Evolutionary conservation across 1,284 basidiomycete species (phyloP).

Genomic region (Phellinidium pouzarii): DNA sequence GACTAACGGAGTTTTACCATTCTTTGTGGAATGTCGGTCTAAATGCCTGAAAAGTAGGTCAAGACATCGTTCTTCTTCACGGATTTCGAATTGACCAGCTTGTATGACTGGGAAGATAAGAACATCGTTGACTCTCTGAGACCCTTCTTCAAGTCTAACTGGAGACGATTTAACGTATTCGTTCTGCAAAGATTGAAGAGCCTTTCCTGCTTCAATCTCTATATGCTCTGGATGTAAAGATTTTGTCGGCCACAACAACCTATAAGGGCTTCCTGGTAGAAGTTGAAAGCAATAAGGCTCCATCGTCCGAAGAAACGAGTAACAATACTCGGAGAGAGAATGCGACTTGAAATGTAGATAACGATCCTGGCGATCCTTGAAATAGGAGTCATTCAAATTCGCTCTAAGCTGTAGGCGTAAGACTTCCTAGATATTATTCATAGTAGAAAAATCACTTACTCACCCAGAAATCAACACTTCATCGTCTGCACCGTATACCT

Average conservation of each 20-base stretch:
- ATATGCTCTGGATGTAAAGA: slow-evolving; percentile 54
- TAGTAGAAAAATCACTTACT: slow-evolving; percentile 28
- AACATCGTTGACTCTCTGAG: slow-evolving; percentile 36
- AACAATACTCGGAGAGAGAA: slow-evolving; percentile 74
- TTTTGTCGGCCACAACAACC: slow-evolving; percentile 50
- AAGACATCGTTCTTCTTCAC: slow-evolving; percentile 73
- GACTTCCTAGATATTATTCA: slow-evolving; percentile 3
- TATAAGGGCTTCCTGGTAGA: slow-evolving; percentile 28
- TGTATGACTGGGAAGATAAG: slow-evolving; percentile 78
- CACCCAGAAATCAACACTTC: slow-evolving; percentile 91
- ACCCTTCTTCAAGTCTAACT: slow-evolving; percentile 11
- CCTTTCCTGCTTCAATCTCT: slow-evolving; percentile 42
- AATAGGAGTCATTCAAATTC: slow-evolving; percentile 94
- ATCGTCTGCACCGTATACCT: slow-evolving; percentile 92
- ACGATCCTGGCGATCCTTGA: slow-evolving; percentile 91
- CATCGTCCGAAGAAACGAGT: slow-evolving; percentile 66
- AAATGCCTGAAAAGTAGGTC: slow-evolving; percentile 49
- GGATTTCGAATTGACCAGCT: slow-evolving; percentile 75
- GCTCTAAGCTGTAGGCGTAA: slow-evolving; percentile 52
- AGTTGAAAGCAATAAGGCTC: slow-evolving; percentile 73
- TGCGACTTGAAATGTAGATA: slow-evolving; percentile 72
- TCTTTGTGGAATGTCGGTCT: slow-evolving; percentile 13
- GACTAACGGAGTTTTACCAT: slow-evolving; percentile 36
- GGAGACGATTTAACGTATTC: slow-evolving; percentile 19
- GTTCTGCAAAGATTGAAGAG: slow-evolving; percentile 47